Conservation (phyloP, 2,329 filamentous ascomycete species). For the Thelonectria olida region DNA sequence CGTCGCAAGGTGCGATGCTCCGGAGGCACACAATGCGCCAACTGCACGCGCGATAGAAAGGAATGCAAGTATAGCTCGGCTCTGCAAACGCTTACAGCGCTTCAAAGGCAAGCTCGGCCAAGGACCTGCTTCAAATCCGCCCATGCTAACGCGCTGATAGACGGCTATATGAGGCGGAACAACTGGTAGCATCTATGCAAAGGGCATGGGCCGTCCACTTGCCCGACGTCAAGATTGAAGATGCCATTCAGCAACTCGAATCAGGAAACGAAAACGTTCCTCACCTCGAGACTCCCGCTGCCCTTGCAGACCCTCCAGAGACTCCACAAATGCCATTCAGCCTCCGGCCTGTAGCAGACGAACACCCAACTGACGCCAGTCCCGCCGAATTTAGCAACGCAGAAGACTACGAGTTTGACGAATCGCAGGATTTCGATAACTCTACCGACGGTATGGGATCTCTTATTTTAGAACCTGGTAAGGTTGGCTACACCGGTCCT, state of each 20-base stretch:
- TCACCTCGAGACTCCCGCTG: too few relatives aligned
- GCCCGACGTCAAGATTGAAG: neutral
- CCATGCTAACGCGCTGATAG: neutral
- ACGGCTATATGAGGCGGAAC: neutral
- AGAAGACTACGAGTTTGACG: slow-evolving; percentile 26
- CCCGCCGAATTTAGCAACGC: slow-evolving; percentile 18
- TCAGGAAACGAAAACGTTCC: neutral
- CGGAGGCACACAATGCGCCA: slow-evolving; percentile 4
- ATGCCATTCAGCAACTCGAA: neutral
- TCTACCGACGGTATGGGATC: slow-evolving; percentile 30
- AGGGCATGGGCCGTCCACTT: neutral
- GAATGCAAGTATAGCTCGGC: slow-evolving; percentile 14
- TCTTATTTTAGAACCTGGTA: slow-evolving; percentile 19
- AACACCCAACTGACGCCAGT: slow-evolving; percentile 1
- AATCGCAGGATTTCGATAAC: slow-evolving; percentile 20
- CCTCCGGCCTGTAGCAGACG: neutral
- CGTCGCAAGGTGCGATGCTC: neutral
- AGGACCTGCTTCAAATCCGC: too few relatives aligned
- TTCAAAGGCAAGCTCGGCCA: too few relatives aligned
- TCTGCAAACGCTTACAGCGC: neutral
- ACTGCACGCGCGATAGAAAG: slow-evolving; percentile 13
- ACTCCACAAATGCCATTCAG: too few relatives aligned
- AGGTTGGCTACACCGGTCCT: slow-evolving; percentile 27
- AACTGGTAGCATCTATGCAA: neutral
- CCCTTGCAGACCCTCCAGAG: too few relatives aligned